Evolutionary conservation across 148 eudicot genomes (phyloP).

Genomic region (Agrostemma githago): DNA sequence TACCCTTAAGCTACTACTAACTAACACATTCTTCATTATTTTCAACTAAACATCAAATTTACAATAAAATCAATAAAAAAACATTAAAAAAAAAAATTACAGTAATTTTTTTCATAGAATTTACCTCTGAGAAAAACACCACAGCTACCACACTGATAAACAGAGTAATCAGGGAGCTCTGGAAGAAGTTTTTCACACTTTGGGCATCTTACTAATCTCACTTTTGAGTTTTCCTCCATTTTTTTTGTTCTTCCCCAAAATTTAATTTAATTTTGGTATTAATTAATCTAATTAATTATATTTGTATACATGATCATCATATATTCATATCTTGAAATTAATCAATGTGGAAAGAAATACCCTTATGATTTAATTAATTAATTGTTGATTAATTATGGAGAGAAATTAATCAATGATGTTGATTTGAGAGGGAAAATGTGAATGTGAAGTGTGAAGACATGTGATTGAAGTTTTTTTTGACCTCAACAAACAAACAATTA

Average conservation of each 20-base stretch:
- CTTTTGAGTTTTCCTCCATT: conserved; percentile 59
- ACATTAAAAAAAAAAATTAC: too few relatives aligned
- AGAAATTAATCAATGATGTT: conserved; percentile 21
- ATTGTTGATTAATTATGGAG: too few relatives aligned
- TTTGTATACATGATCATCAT: neutral
- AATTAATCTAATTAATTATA: too few relatives aligned
- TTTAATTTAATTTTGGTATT: too few relatives aligned
- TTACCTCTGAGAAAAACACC: conserved; percentile 88
- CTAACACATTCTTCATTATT: too few relatives aligned
- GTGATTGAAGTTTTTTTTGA: conserved; percentile 6
- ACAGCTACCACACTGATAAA: conserved; percentile 91
- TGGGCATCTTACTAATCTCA: conserved; percentile 83
- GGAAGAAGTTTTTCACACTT: conserved; percentile 75
- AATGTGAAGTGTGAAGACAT: neutral
- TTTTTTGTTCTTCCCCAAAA: neutral
- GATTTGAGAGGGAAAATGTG: conserved; percentile 15
- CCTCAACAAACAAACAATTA: conserved; percentile 21
- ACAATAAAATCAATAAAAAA: too few relatives aligned
- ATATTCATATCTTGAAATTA: too few relatives aligned
- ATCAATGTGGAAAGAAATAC: too few relatives aligned
- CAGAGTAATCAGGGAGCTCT: conserved; percentile 68
- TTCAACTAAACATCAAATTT: too few relatives aligned
- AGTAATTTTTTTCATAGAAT: neutral
- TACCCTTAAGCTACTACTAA: too few relatives aligned
- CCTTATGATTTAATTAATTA: too few relatives aligned